phyloP scores from a whole-genome alignment of 768 basidiomycete genomes.

The Sarcodon sp. region DNA sequence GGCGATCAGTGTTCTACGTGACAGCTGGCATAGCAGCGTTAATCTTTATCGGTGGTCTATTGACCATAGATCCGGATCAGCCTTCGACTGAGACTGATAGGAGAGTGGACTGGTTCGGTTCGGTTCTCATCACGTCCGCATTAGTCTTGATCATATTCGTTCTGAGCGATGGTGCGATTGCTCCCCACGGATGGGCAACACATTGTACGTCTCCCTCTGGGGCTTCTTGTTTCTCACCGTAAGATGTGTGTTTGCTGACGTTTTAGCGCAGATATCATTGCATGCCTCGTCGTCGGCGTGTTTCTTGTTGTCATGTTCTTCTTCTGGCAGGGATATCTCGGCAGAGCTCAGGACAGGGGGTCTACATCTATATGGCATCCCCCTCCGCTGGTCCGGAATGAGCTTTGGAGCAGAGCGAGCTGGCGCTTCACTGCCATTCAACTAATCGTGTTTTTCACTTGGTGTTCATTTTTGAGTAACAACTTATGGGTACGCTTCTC shows the following conservation, averaged over 20 bases:
- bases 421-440: neutral
- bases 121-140: neutral
- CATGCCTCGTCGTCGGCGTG: neutral
- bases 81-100: neutral
- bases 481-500: neutral
- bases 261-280: neutral
- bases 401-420: neutral
- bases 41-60: neutral
- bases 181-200: neutral
- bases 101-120: neutral
- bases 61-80: neutral
- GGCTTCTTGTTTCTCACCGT: neutral
- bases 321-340: neutral
- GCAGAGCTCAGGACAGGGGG: neutral
- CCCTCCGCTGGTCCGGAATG: neutral
- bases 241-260: neutral
- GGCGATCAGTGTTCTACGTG: neutral
- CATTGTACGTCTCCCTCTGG: neutral
- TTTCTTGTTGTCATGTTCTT: neutral
- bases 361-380: neutral
- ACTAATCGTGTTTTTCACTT: neutral
- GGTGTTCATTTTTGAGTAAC: neutral
- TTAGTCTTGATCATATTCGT: neutral
- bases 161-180: neutral
- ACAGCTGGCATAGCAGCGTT: neutral